Percentiles rank a stretch among this genome's conserved stretches.
Evolutionary conservation across 345 rosid genomes (phyloP).

Genomic region (Eucalyptus rudis): DNA sequence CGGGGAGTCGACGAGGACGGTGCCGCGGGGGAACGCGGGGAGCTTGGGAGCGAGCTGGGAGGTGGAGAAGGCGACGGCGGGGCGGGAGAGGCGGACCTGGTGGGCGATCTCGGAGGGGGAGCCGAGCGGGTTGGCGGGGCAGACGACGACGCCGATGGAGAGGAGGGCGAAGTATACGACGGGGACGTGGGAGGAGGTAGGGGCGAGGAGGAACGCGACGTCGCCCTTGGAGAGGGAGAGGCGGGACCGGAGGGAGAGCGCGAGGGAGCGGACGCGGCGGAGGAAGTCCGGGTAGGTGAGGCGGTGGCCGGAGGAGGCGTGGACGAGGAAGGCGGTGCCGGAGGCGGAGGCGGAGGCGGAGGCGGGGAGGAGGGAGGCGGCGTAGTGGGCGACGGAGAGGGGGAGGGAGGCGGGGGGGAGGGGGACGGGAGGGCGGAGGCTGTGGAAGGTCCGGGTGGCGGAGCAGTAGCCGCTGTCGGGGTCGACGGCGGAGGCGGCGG

Average conservation of each 20-base stretch:
- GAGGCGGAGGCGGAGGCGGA: constrained; percentile 1
- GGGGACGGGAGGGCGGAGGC: constrained; percentile 32
- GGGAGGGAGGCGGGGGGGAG: constrained; percentile 35
- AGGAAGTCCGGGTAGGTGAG: constrained; percentile 37
- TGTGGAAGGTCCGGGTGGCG: constrained; percentile 33
- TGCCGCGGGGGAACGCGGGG: constrained; percentile 19
- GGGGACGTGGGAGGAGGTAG: constrained; percentile 51
- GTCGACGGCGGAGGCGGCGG: background rate
- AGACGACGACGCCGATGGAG: constrained; percentile 54
- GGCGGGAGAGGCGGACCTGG: constrained; percentile 37
- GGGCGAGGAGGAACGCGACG: constrained; percentile 57
- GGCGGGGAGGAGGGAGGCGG: constrained; percentile 32
- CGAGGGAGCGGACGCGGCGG: constrained; percentile 27
- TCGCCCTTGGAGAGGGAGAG: constrained; percentile 31
- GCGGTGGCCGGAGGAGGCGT: constrained; percentile 23
- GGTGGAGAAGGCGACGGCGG: constrained; percentile 65
- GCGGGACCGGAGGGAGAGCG: constrained; percentile 20
- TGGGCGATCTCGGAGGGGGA: constrained; percentile 50
- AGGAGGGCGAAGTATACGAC: constrained; percentile 60
- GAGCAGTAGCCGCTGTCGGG: constrained; percentile 38
- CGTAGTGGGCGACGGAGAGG: constrained; percentile 36
- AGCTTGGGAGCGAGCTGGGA: constrained; percentile 28
- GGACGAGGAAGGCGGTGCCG: constrained; percentile 18
- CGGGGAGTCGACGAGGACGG: constrained; percentile 60
- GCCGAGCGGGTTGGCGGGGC: constrained; percentile 62